These are phyloP conservation scores for Leishmania lainsoni DNA, from an alignment of 208 protist genomes.

Conservation along the genomic window DNA sequence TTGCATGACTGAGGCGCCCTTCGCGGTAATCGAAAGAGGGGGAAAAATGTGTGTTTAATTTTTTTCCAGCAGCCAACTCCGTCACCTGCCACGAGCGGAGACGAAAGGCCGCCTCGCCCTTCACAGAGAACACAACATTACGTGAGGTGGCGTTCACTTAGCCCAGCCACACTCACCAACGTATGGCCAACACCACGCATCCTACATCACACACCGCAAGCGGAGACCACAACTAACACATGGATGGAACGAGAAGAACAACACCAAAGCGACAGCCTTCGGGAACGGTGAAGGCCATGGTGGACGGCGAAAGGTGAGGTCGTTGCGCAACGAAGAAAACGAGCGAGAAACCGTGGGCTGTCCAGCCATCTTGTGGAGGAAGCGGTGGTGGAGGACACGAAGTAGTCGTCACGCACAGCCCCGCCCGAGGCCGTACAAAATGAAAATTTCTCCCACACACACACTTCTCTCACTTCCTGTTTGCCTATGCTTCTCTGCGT, in stretches of 20 bases:
- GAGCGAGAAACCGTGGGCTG: neutral
- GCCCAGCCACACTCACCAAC: neutral
- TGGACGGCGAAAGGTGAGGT: no score
- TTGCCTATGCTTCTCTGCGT: neutral
- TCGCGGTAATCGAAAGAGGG: neutral
- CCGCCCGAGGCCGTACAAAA: neutral
- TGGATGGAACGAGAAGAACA: no score
- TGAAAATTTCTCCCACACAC: neutral
- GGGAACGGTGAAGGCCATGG: no score
- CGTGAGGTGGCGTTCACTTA: neutral
- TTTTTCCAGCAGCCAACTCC: neutral
- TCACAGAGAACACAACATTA: neutral
- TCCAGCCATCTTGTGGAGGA: neutral
- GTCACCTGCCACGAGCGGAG: neutral
- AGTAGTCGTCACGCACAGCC: neutral
- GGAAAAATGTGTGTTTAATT: neutral
- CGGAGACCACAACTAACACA: no score
- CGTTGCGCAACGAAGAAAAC: no score
- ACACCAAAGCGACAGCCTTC: no score
- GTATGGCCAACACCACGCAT: no score
- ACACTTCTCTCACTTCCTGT: neutral
- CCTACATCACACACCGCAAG: no score
- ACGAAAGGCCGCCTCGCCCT: neutral
- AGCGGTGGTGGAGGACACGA: neutral
- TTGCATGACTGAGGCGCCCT: neutral